A percentile compares a stretch with the other conserved stretches of the same genome.
Evolutionary conservation across 352 stramenopile species (phyloP).

Genomic region (Pythium folliculosum): DNA sequence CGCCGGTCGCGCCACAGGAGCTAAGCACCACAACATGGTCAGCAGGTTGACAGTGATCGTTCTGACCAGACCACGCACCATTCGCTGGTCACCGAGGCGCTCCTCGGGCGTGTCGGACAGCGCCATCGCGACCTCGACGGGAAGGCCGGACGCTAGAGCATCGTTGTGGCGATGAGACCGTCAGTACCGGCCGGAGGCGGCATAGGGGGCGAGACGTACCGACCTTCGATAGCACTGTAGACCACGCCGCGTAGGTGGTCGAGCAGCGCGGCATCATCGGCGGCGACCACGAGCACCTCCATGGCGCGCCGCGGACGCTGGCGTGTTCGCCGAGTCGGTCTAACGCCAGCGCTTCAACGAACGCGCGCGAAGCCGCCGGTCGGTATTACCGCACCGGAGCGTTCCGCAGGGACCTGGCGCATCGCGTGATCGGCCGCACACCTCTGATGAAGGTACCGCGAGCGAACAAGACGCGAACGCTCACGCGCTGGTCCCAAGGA

Average conservation of each 20-base stretch:
- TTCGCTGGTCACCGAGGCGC: background rate
- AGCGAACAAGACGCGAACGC: constrained; percentile 9
- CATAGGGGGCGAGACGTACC: background rate
- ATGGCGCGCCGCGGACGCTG: background rate
- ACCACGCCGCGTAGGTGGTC: constrained; percentile 15
- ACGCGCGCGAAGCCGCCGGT: background rate
- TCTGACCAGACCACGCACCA: constrained; percentile 2
- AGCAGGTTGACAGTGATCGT: background rate
- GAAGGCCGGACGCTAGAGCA: background rate
- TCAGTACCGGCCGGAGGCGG: no score
- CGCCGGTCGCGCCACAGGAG: constrained; percentile 16
- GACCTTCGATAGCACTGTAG: constrained; percentile 10
- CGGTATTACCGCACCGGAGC: background rate
- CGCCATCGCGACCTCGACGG: background rate
- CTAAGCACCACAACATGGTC: background rate
- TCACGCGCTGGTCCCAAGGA: background rate
- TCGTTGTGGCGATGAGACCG: no score
- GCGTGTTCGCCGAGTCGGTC: no score
- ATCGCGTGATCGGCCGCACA: no score
- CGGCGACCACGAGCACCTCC: constrained; percentile 20
- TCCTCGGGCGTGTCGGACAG: background rate
- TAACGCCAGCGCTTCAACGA: background rate
- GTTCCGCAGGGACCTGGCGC: no score
- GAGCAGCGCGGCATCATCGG: constrained; percentile 8
- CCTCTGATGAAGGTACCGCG: background rate